phyloP scores from a whole-genome alignment of 75 land plant genomes.

The Cupressus sempervirens region DNA sequence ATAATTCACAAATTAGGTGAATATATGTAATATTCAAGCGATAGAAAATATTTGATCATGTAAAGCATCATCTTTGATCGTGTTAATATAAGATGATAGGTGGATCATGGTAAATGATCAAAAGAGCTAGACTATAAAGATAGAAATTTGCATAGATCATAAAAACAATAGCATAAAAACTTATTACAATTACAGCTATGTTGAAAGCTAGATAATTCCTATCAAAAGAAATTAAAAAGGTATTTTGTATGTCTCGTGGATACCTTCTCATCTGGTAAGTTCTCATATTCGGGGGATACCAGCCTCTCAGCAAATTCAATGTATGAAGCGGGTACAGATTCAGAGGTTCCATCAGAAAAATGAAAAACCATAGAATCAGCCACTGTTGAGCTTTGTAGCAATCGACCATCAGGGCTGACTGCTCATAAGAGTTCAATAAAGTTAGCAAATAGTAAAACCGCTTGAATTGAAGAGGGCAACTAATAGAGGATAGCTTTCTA shows the following conservation, averaged over 20 bases:
- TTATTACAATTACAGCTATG: neutral
- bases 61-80: neutral
- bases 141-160: neutral
- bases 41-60: neutral
- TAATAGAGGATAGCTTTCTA: neutral
- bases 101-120: neutral
- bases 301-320: slow-evolving; percentile 98
- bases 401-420: slow-evolving; percentile 97
- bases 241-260: neutral
- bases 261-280: slow-evolving; percentile 70
- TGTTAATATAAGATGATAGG: neutral
- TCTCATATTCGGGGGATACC: slow-evolving; percentile 61
- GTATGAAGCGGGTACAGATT: slow-evolving; percentile 87
- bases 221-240: neutral
- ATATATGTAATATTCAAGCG: neutral
- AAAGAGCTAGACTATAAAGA: neutral
- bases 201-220: neutral
- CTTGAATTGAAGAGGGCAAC: neutral
- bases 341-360: slow-evolving; percentile 68
- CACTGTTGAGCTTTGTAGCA: slow-evolving; percentile 93
- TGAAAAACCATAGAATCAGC: slow-evolving; percentile 71
- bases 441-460: slow-evolving; percentile 14
- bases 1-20: neutral
- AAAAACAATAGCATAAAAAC: neutral
- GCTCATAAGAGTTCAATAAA: slow-evolving; percentile 7